Evolutionary conservation across 176 grass and related monocot genomes (phyloP).

Genomic region (Urochloa ruziziensis): DNA sequence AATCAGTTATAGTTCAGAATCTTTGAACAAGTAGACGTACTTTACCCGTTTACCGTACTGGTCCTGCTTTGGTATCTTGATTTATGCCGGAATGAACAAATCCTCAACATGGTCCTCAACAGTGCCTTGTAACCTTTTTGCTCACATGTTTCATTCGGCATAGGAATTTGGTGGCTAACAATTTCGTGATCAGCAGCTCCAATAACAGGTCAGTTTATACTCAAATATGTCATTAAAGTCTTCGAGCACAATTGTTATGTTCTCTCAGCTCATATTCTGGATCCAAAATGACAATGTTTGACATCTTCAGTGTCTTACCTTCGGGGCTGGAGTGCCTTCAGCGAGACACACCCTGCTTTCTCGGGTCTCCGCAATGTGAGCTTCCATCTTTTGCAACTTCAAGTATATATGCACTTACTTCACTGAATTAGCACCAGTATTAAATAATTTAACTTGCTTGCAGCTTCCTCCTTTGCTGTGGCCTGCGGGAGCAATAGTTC

Average conservation of each 20-base stretch:
- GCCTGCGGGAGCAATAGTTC: slow-evolving; percentile 43
- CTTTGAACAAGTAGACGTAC: neutral
- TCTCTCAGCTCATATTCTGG: neutral
- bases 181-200: slow-evolving; percentile 52
- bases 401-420: neutral
- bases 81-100: no score
- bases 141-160: neutral
- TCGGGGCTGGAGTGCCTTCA: slow-evolving; percentile 55
- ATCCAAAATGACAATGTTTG: neutral
- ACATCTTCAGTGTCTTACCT: slow-evolving; percentile 42
- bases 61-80: neutral
- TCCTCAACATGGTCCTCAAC: neutral
- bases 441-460: neutral
- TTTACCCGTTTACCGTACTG: neutral
- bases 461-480: slow-evolving; percentile 58
- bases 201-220: slow-evolving; percentile 46
- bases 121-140: neutral
- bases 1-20: neutral
- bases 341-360: slow-evolving; percentile 47
- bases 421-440: neutral
- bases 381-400: neutral
- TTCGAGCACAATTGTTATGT: neutral
- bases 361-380: slow-evolving; percentile 54
- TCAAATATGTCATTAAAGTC: neutral
- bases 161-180: slow-evolving; percentile 80